A percentile compares a stretch with the other conserved stretches of the same genome.
Evolutionary conservation across 768 basidiomycete species (phyloP).

Genomic region (Dentipellis fragilis): DNA sequence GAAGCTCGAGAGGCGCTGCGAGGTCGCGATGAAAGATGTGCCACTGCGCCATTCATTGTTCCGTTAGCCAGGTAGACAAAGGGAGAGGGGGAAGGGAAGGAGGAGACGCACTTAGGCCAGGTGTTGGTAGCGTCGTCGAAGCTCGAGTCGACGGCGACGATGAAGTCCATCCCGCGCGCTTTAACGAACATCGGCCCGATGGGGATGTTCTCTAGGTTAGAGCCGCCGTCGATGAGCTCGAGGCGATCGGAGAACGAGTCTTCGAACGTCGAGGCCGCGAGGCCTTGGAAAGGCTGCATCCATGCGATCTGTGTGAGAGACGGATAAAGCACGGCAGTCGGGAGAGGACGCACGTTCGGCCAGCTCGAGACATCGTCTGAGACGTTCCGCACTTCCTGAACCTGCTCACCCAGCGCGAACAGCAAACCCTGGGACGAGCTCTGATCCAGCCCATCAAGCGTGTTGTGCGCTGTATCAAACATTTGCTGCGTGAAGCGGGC

Average conservation of each 20-base stretch:
- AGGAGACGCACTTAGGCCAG: slow-evolving; percentile 57
- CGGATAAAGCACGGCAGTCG: not conserved
- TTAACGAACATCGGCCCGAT: slow-evolving; percentile 63
- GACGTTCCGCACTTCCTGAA: slow-evolving; percentile 38
- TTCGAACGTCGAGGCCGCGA: slow-evolving; percentile 38
- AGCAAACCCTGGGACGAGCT: slow-evolving; percentile 31
- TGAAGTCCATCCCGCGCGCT: slow-evolving; percentile 57
- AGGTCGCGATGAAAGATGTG: slow-evolving; percentile 35
- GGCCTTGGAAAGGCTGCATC: slow-evolving; percentile 37
- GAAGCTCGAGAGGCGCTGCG: slow-evolving; percentile 32
- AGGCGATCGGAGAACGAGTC: slow-evolving; percentile 44
- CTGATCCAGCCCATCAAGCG: slow-evolving; percentile 27
- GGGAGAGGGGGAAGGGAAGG: not conserved
- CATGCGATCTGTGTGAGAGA: not conserved
- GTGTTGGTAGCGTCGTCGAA: slow-evolving; percentile 37
- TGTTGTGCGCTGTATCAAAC: slow-evolving; percentile 32
- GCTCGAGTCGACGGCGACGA: slow-evolving; percentile 66
- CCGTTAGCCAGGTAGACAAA: not conserved
- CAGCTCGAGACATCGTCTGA: slow-evolving; percentile 58
- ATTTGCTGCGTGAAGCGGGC: slow-evolving; percentile 30
- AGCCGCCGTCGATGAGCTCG: slow-evolving; percentile 61
- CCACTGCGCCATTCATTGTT: slow-evolving; percentile 30
- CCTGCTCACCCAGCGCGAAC: slow-evolving; percentile 37
- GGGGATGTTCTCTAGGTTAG: slow-evolving; percentile 64
- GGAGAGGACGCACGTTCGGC: slow-evolving; percentile 35